Evolutionary conservation across 2,329 filamentous ascomycete genomes (phyloP), one percentile per base, ranked within the genome.

Genomic region (Chaetomium globosum): DNA sequence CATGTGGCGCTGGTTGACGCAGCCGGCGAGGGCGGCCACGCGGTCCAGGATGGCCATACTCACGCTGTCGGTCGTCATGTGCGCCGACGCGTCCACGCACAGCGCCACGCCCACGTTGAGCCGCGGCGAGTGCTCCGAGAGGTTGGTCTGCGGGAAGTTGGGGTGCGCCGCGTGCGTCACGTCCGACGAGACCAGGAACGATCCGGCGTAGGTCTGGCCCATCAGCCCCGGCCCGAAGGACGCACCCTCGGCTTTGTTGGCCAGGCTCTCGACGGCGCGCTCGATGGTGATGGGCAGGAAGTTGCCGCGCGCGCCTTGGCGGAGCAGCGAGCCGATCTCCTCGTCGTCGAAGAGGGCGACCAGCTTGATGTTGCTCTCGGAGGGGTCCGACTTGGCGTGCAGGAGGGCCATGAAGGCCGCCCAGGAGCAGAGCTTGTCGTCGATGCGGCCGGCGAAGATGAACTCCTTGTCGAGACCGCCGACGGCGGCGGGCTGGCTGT

Each of bases 381-480:
- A 76, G 1, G 84, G 80, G 70, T 77, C 81, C 48, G 83, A 79
- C 13, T 85, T 80, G 21, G 89, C 87, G 58, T 89, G 87, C 31
- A 97, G 82, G 0, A 99, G 87, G 3, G 87, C 93, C 77, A 93
- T 88, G 60, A 97, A 83, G 8, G 95, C 94, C 8, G 93, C 87
- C 88, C 92, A 98, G 36, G 91, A 96, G 83, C 95, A 98, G 55
- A 99, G 88, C 82, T 97, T 98, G 80, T 99, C 95, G 75, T 99
- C 95, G 71, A 98, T 95, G 61, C 95, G 90, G 65, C 94, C 93
- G 9, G 92, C 94, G 70, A 94, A 97, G 78, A 99, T 96, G 76
- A 99, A 89, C 72, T 98, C 94, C 75, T 90, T 92, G 72, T 96
- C 91, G 64, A 99, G 78, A 13, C 95, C 95, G 70, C 91, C 89